phyloP scores from a whole-genome alignment of 2,329 filamentous ascomycete species.

The Fragosphaeria purpurea region DNA sequence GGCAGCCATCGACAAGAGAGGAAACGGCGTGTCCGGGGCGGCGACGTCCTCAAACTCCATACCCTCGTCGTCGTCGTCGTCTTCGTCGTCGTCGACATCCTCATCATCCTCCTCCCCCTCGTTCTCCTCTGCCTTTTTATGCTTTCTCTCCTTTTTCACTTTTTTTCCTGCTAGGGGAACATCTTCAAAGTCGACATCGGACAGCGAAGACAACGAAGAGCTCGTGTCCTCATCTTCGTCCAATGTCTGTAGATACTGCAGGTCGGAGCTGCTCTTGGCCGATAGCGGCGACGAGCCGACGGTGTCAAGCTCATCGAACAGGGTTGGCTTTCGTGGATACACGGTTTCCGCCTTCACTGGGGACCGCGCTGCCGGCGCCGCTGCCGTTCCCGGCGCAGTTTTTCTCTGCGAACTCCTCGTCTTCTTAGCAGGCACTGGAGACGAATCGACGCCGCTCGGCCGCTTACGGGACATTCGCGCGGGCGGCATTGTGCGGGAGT shows the following conservation, averaged over 20 bases:
- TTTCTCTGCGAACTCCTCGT: slow-evolving; percentile 19
- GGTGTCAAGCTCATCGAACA: slow-evolving; percentile 53
- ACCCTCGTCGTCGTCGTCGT: slow-evolving; percentile 46
- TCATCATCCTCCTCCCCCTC: slow-evolving; percentile 15
- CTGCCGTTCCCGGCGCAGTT: slow-evolving; percentile 9
- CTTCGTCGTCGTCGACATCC: slow-evolving; percentile 26
- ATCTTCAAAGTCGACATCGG: slow-evolving; percentile 49
- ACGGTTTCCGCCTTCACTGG: slow-evolving; percentile 15
- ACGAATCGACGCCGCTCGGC: slow-evolving; percentile 30
- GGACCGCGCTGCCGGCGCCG: background rate
- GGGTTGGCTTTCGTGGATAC: slow-evolving; percentile 40
- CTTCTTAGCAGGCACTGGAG: slow-evolving; percentile 28
- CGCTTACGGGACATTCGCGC: slow-evolving; percentile 60
- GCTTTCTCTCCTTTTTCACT: slow-evolving; percentile 21
- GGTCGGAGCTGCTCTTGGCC: slow-evolving; percentile 29
- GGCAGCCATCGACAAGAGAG: slow-evolving; percentile 18
- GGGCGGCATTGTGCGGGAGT: slow-evolving; percentile 32
- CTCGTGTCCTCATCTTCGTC: slow-evolving; percentile 31
- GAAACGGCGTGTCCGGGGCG: slow-evolving; percentile 21
- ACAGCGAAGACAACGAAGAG: slow-evolving; percentile 43
- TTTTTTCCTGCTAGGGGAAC: slow-evolving; percentile 26
- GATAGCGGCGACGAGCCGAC: slow-evolving; percentile 32
- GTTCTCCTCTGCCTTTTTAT: slow-evolving; percentile 24
- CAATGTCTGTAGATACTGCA: slow-evolving; percentile 20
- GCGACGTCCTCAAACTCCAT: slow-evolving; percentile 53